Evolutionary conservation across 192 early-diverging fungal species (phyloP), one percentile per base, ranked within the genome.

Genomic region (Kappamyces sp.): DNA sequence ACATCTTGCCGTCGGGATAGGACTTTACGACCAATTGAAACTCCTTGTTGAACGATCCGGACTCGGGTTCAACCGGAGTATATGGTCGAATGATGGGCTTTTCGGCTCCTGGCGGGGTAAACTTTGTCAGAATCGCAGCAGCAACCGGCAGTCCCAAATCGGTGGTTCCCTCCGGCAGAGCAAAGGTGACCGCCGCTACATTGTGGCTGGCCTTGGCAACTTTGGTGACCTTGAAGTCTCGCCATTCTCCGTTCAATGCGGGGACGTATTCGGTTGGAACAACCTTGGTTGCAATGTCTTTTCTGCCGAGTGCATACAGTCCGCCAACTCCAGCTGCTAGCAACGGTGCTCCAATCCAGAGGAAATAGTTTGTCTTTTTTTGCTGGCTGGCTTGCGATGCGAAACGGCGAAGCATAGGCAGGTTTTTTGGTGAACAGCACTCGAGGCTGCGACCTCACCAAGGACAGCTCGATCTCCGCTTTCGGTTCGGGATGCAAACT

Each of bases 21-120:
- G 82, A 61, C 73, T 93, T 93, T 63, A 95, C 67, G 31, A 95
- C 66, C 39, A 95, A 70, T 54, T 93, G 89, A 71, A 95, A 77
- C 62, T 78, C 68, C 5, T 84, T 89, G 37, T 70, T 69, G 65
- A 68, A 69, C 11, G 67, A 66, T 36, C 61, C 45, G 34, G 64
- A 64, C 33, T 70, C 71, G 60, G 70, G 68, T 50, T 77, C 75
- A 34, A 77, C 52, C 5, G 75, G 75, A 2, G 75, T 77, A 63
- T 90, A 93, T 4, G 91, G 86, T 48, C 92, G 84, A 47, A 91
- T 80, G 9, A 85, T 76, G 37, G 47, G 50, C 49, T 70, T 62
- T 42, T 78, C 69, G 54, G 73, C 77, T 38, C 78, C 80, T 64
- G 84, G 78, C 46, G 75, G 67, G 51, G 82, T 70, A 51, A 81